phyloP scores from a whole-genome alignment of 768 basidiomycete genomes.

The Mycena vulgaris region DNA sequence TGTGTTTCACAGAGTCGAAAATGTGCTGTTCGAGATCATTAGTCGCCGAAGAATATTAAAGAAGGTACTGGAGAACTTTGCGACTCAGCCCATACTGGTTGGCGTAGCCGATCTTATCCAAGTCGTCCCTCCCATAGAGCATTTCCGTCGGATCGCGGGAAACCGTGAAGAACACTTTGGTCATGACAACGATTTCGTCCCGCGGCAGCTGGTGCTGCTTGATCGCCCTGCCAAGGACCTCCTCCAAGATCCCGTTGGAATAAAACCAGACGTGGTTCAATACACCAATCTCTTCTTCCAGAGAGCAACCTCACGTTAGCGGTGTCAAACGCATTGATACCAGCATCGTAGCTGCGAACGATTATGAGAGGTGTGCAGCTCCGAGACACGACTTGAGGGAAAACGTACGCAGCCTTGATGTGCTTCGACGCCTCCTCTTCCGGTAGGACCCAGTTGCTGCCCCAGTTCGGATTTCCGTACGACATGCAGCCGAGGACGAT shows the following conservation, averaged over 20 bases:
- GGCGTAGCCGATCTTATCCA: slow-evolving; percentile 60
- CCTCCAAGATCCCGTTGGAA: slow-evolving; percentile 51
- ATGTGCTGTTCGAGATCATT: slow-evolving; percentile 56
- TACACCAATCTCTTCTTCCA: too few relatives aligned
- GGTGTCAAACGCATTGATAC: slow-evolving; percentile 26
- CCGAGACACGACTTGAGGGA: not conserved
- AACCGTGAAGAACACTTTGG: slow-evolving; percentile 60
- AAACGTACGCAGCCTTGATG: slow-evolving; percentile 47
- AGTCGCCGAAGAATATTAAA: not conserved
- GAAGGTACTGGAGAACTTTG: slow-evolving; percentile 47
- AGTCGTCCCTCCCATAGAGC: slow-evolving; percentile 48
- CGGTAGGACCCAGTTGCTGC: slow-evolving; percentile 53
- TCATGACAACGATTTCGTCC: slow-evolving; percentile 59
- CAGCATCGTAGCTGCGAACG: slow-evolving; percentile 8
- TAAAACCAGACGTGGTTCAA: not conserved
- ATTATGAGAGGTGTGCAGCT: not conserved
- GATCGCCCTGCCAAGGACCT: slow-evolving; percentile 56
- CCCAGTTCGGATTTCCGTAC: slow-evolving; percentile 49
- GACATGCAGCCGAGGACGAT: slow-evolving; percentile 47
- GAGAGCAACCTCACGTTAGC: not conserved
- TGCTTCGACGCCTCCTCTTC: slow-evolving; percentile 55
- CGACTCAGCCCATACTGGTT: slow-evolving; percentile 64
- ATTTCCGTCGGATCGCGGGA: slow-evolving; percentile 53
- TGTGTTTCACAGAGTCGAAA: slow-evolving; percentile 67
- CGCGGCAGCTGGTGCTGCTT: slow-evolving; percentile 54